Evolutionary conservation across 306 rosid genomes (phyloP).

Genomic region (Rubus idaeus): DNA sequence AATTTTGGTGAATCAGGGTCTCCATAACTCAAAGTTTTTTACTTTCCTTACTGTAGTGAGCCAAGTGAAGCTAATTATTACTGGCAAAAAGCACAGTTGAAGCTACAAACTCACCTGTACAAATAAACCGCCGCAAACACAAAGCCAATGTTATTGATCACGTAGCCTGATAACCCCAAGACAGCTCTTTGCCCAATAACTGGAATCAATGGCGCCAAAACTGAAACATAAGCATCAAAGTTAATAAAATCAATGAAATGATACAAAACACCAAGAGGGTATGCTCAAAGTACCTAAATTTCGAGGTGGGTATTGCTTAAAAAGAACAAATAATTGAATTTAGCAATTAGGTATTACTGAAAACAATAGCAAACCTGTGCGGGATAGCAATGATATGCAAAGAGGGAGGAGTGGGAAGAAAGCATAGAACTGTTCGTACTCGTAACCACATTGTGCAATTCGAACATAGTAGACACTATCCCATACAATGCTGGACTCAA

Average conservation of each 20-base stretch:
- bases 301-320: not conserved
- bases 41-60: not conserved
- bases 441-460: conserved; percentile 77
- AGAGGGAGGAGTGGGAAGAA: conserved; percentile 84
- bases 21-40: not conserved
- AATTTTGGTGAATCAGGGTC: not conserved
- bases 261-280: not conserved
- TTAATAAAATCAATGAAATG: not conserved
- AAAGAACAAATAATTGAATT: not conserved
- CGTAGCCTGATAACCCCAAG: conserved; percentile 60
- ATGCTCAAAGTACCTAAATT: not conserved
- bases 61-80: not conserved
- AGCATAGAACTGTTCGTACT: conserved; percentile 86
- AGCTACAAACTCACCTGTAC: conserved; percentile 46
- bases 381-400: conserved; percentile 50
- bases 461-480: conserved; percentile 80
- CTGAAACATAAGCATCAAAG: conserved; percentile 31
- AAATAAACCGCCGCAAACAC: conserved; percentile 63
- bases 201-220: conserved; percentile 40
- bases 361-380: conserved; percentile 31
- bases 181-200: conserved; percentile 60
- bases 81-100: not conserved
- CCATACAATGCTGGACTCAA: conserved; percentile 79
- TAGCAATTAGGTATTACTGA: not conserved
- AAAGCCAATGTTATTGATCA: conserved; percentile 68